Conservation (phyloP, 2,329 filamentous ascomycete genomes). For the Sphaerulina vaccinii region DNA sequence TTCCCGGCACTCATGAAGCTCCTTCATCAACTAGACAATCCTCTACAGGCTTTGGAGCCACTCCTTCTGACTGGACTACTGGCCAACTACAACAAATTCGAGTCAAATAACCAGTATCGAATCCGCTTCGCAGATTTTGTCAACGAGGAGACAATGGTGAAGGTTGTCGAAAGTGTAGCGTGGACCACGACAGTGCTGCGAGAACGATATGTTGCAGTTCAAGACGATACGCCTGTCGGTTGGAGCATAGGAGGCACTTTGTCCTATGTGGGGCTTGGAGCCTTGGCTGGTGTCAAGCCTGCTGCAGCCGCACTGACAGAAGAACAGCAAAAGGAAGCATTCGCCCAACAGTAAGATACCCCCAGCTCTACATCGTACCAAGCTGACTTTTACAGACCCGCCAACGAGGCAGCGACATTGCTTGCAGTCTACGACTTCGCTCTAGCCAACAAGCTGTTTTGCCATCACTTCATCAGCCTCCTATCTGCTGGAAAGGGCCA, state of each 20-base stretch:
- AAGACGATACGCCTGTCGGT: conserved; percentile 85
- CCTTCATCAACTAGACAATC: conserved; percentile 72
- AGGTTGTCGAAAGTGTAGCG: conserved; percentile 75
- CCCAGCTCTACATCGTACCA: not conserved
- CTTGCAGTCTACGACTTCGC: conserved; percentile 90
- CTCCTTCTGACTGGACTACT: conserved; percentile 82
- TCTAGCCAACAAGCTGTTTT: conserved; percentile 93
- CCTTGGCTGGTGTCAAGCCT: conserved; percentile 64
- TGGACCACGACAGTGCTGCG: conserved; percentile 67
- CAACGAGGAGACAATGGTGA: conserved; percentile 81
- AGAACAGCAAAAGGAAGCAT: conserved; percentile 79
- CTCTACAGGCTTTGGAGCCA: conserved; percentile 62
- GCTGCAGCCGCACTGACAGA: conserved; percentile 62
- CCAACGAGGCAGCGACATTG: conserved; percentile 73
- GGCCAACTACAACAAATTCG: conserved; percentile 99
- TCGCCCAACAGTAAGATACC: conserved; percentile 68
- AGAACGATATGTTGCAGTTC: conserved; percentile 76
- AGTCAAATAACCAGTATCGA: conserved; percentile 95
- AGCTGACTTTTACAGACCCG: conserved; percentile 59
- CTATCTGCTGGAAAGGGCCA: conserved; percentile 24
- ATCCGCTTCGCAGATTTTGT: conserved; percentile 91
- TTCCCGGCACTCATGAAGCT: conserved; percentile 96
- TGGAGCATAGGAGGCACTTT: conserved; percentile 83
- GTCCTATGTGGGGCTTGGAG: conserved; percentile 78
- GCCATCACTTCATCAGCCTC: conserved; percentile 71